These are phyloP conservation scores for Termitomyces sp. DNA, from an alignment of 768 basidiomycete species.

Conservation along the genomic window DNA sequence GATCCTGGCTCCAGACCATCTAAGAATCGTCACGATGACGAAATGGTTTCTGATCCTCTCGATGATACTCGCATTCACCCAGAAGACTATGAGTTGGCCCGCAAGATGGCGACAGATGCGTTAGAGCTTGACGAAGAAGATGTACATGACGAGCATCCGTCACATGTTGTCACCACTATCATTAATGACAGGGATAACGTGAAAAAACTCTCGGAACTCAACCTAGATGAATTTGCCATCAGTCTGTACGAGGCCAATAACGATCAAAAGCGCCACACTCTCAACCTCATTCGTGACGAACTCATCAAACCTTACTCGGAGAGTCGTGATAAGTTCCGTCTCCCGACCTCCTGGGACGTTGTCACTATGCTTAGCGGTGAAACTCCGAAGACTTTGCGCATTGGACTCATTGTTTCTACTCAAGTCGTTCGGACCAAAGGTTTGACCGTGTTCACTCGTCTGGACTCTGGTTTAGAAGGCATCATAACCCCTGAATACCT, in stretches of 20 bases:
- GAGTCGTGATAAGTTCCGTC: constrained; percentile 54
- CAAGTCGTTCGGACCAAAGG: constrained; percentile 53
- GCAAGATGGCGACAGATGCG: constrained; percentile 98
- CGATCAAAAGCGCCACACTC: constrained; percentile 83
- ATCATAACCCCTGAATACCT: constrained; percentile 59
- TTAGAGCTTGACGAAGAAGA: constrained; percentile 98
- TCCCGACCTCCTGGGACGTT: constrained; percentile 72
- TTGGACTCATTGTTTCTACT: constrained; percentile 80
- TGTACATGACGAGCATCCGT: constrained; percentile 86
- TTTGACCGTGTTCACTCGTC: constrained; percentile 54
- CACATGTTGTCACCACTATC: constrained; percentile 79
- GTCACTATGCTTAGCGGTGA: constrained; percentile 96
- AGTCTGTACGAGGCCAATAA: constrained; percentile 81
- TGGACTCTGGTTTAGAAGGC: constrained; percentile 95
- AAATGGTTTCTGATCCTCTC: constrained; percentile 78
- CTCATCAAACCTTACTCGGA: constrained; percentile 79
- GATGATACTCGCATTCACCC: constrained; percentile 96
- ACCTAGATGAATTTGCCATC: constrained; percentile 93
- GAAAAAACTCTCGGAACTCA: constrained; percentile 83
- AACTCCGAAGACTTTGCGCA: constrained; percentile 67
- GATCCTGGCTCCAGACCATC: constrained; percentile 57
- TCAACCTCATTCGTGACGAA: constrained; percentile 87
- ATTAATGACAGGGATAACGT: constrained; percentile 79
- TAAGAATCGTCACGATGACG: constrained; percentile 65
- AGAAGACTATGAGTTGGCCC: constrained; percentile 95